Percentiles rank a stretch among this genome's conserved stretches.
phyloP scores from a whole-genome alignment of 108 stramenopile genomes.

The Conticribra weissflogii region DNA sequence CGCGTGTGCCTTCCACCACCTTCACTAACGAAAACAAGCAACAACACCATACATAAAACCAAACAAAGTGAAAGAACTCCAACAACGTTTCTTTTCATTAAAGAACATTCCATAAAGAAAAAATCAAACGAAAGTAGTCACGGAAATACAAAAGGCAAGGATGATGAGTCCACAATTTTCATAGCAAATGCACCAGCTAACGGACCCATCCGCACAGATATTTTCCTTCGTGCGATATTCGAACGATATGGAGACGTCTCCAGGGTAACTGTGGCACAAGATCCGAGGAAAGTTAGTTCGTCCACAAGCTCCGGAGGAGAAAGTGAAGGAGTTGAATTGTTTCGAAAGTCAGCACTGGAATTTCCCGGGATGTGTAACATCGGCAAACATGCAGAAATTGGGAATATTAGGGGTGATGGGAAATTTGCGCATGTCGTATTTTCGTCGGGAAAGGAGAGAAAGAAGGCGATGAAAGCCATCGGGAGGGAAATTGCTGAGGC shows the following conservation, averaged over 20 bases:
- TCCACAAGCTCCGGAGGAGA: neutral
- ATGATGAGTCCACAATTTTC: slow-evolving; percentile 65
- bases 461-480: slow-evolving; percentile 54
- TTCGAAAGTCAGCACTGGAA: slow-evolving; percentile 36
- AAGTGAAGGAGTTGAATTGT: slow-evolving; percentile 22
- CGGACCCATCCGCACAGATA: slow-evolving; percentile 66
- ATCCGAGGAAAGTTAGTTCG: slow-evolving; percentile 60
- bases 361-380: slow-evolving; percentile 21
- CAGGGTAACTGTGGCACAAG: slow-evolving; percentile 73
- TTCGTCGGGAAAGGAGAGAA: slow-evolving; percentile 68
- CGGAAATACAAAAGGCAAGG: slow-evolving; percentile 3
- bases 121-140: slow-evolving; percentile 4
- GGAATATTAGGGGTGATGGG: slow-evolving; percentile 46
- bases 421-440: slow-evolving; percentile 87
- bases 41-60: too few relatives aligned
- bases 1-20: slow-evolving; percentile 60
- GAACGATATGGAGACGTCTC: slow-evolving; percentile 71
- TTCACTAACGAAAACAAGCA: slow-evolving; percentile 26
- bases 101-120: slow-evolving; percentile 68
- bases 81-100: slow-evolving; percentile 75
- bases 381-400: slow-evolving; percentile 25
- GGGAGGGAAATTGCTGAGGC: slow-evolving; percentile 50
- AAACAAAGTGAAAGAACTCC: slow-evolving; percentile 12
- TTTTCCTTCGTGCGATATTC: slow-evolving; percentile 67
- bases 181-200: slow-evolving; percentile 81